Evolutionary conservation across 768 basidiomycete genomes (phyloP), one percentile per base, ranked within the genome.

Genomic region (Russula foetens): DNA sequence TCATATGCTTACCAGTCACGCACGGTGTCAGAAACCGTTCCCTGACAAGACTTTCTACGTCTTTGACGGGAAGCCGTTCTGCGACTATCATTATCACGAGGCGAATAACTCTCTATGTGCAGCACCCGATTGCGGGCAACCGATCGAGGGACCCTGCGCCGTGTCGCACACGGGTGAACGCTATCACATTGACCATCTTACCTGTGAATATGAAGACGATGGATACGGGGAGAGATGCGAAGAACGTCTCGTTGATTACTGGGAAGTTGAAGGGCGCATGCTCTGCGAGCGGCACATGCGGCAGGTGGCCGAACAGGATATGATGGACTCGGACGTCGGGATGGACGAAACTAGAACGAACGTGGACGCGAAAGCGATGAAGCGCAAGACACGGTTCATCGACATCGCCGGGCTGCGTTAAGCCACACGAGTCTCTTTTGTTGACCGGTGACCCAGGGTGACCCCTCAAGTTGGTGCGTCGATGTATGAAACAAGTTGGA

Each of bases 21-120:
- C 12, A 44, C 11, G 28, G 2, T 62, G 41, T 70, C 70, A 90
- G 87, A 82, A 85, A 84, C 86, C 92, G 4, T 97, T 97, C 77
- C 91, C 90, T 4, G 92, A 92, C 72, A 89, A 88, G 71, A 82
- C 84, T 12, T 97, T 98, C 73, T 97, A 96, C 71, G 92, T 97
- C 48, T 84, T 85, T 65, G 90, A 88, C 68, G 91, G 92, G 56
- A 90, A 89, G 69, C 94, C 95, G 1, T 84, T 87, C 69, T 98
- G 95, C 69, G 89, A 85, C 35, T 90, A 90, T 69, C 93, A 95
- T 72, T 97, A 97, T 71, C 92, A 95, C 73, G 89, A 93, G 73
- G 85, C 85, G 48, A 96, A 96, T 73, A 80, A 88, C 66, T 94
- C 93, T 12, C 78, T 98, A 0, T 98, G 94, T 67, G 83, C 90